These are phyloP conservation scores for Phytopythium sindhum DNA, from an alignment of 352 stramenopile species.

Conservation along the genomic window DNA sequence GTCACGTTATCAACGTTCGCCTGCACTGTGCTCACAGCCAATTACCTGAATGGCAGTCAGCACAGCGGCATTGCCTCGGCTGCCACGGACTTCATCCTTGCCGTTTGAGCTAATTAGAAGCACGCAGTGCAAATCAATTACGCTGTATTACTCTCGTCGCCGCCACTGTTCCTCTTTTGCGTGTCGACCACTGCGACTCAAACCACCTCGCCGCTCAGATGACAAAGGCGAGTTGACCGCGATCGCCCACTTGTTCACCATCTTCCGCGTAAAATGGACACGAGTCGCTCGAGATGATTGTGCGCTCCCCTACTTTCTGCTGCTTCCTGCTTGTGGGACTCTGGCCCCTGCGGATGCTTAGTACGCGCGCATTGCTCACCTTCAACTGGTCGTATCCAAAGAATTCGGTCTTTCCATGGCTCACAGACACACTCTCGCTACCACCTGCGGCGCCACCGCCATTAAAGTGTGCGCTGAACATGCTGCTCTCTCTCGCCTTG, in stretches of 20 bases:
- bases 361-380: conserved; percentile 31
- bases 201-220: conserved; percentile 8
- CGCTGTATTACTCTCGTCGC: conserved; percentile 36
- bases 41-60: too few relatives aligned
- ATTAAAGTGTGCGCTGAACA: conserved; percentile 23
- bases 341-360: conserved; percentile 28
- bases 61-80: too few relatives aligned
- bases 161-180: conserved; percentile 23
- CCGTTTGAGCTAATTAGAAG: conserved; percentile 23
- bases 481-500: conserved; percentile 37
- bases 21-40: too few relatives aligned
- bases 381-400: conserved; percentile 54
- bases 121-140: conserved; percentile 42
- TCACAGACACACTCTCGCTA: neutral
- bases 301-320: neutral
- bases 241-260: conserved; percentile 74
- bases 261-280: conserved; percentile 79
- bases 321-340: conserved; percentile 8
- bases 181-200: conserved; percentile 37
- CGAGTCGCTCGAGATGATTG: conserved; percentile 40
- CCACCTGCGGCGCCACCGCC: neutral
- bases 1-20: too few relatives aligned
- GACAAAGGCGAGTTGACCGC: conserved; percentile 30
- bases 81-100: too few relatives aligned
- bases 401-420: conserved; percentile 26